phyloP scores from a whole-genome alignment of 495 filamentous ascomycete species.

The Podospora appendiculata region DNA sequence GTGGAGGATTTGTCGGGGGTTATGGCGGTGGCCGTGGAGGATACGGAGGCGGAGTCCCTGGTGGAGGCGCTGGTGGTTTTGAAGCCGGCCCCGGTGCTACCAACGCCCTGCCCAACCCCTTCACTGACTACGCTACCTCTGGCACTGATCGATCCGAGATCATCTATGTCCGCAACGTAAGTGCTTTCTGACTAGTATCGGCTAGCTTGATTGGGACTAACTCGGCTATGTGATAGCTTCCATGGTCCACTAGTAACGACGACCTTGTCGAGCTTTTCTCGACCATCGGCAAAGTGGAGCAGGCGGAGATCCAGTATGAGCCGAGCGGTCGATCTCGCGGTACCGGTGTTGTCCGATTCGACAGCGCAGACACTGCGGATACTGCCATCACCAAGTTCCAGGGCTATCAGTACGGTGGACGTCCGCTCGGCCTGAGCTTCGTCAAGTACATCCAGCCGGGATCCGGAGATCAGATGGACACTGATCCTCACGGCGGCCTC shows the following conservation, averaged over 20 bases:
- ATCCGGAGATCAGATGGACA: conserved; percentile 72
- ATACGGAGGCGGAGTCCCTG: conserved; percentile 11
- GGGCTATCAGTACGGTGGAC: conserved; percentile 93
- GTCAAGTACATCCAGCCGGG: conserved; percentile 76
- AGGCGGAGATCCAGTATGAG: conserved; percentile 97
- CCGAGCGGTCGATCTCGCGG: conserved; percentile 91
- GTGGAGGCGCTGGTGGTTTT: conserved; percentile 25
- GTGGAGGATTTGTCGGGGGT: conserved; percentile 38
- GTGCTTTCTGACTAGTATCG: conserved; percentile 25
- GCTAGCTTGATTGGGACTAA: conserved; percentile 13
- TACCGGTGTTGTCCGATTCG: conserved; percentile 92
- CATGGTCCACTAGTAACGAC: conserved; percentile 98
- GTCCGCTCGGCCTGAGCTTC: conserved; percentile 84
- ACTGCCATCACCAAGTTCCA: conserved; percentile 96
- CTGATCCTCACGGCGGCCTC: conserved; percentile 62
- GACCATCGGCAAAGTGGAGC: conserved; percentile 95
- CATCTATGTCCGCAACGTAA: conserved; percentile 96
- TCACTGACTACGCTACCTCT: conserved; percentile 88
- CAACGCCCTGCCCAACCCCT: conserved; percentile 76
- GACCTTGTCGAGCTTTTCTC: conserved; percentile 93
- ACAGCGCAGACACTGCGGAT: conserved; percentile 73
- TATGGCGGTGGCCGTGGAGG: conserved; percentile 41
- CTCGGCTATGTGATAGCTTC: conserved; percentile 51
- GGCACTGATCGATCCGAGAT: conserved; percentile 74
- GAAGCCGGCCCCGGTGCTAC: conserved; percentile 23